A percentile compares a stretch with the other conserved stretches of the same genome.
These are phyloP conservation scores for Rhizopogon roseolus DNA, from an alignment of 768 basidiomycete genomes.

Conservation along the genomic window DNA sequence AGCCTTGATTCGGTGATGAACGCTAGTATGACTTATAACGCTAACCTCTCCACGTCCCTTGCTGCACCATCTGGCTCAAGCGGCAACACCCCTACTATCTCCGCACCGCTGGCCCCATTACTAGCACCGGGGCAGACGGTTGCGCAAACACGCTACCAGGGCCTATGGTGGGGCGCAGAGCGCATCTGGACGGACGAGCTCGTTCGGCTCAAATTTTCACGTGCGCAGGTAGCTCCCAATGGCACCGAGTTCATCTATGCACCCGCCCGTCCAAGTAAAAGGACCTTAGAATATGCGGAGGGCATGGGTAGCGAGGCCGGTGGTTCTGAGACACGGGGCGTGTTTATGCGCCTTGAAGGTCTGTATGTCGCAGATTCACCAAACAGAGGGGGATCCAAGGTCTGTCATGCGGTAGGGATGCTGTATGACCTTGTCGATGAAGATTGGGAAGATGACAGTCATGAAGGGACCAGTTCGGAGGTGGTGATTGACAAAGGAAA, in stretches of 20 bases:
- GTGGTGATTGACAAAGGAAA: constrained; percentile 18
- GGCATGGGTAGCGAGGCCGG: constrained; percentile 18
- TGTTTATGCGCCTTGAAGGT: constrained; percentile 68
- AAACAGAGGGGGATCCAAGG: constrained; percentile 39
- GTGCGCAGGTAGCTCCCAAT: constrained; percentile 60
- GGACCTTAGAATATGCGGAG: constrained; percentile 23
- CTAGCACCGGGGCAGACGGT: constrained; percentile 25
- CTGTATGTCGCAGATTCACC: constrained; percentile 58
- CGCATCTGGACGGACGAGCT: constrained; percentile 86
- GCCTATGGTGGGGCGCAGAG: constrained; percentile 88
- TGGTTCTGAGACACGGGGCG: constrained; percentile 58
- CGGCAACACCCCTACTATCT: constrained; percentile 4
- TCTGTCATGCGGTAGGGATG: constrained; percentile 68
- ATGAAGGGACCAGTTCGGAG: not conserved
- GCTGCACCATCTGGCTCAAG: constrained; percentile 1
- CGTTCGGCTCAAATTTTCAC: constrained; percentile 68
- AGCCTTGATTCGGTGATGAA: constrained; percentile 43
- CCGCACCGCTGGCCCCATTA: constrained; percentile 12
- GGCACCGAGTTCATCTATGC: constrained; percentile 57
- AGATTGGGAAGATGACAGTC: constrained; percentile 47
- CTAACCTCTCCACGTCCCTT: constrained; percentile 15
- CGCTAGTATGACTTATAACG: constrained; percentile 40
- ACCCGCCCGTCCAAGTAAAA: constrained; percentile 51
- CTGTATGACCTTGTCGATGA: constrained; percentile 75
- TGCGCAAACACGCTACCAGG: constrained; percentile 63